Percentiles rank a stretch among this genome's conserved stretches.
Conservation (phyloP, 139 green algal genomes). For the Micractinium conductrix region DNA sequence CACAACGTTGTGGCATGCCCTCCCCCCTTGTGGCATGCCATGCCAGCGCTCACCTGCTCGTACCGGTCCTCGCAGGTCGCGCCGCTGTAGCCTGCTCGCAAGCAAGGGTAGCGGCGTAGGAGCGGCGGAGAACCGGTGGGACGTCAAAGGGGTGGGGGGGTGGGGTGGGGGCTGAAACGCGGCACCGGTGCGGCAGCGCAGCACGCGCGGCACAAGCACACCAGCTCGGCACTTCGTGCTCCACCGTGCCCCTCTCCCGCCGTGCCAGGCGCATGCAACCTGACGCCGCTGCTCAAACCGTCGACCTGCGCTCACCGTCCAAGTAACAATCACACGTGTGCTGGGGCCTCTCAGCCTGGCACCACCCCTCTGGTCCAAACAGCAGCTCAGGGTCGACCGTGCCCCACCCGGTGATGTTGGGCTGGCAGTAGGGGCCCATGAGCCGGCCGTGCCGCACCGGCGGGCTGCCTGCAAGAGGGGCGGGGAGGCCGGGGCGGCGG, state of each 20-base stretch:
- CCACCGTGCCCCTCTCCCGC: no score
- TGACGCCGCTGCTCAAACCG: no score
- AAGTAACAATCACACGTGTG: neutral
- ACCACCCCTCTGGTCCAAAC: conserved; percentile 55
- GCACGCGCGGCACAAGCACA: no score
- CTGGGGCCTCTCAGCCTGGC: conserved; percentile 40
- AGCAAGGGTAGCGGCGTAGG: neutral
- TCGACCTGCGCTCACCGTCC: neutral
- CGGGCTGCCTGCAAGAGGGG: neutral
- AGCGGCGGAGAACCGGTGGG: no score
- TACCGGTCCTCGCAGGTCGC: conserved; percentile 9
- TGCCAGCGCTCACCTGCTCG: neutral
- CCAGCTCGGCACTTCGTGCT: no score
- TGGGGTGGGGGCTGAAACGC: no score
- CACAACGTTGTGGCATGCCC: no score
- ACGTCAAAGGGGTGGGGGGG: no score
- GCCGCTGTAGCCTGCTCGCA: neutral
- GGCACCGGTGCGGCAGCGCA: no score
- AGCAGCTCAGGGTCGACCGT: conserved; percentile 35
- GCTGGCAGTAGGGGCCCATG: conserved; percentile 27
- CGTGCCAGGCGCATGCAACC: no score
- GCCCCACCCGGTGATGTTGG: conserved; percentile 11
- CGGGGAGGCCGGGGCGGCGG: neutral
- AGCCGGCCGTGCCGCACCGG: neutral
- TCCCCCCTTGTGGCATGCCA: no score